These are phyloP conservation scores for Serendipita sp. DNA, from an alignment of 1,284 basidiomycete genomes.

Conservation along the genomic window DNA sequence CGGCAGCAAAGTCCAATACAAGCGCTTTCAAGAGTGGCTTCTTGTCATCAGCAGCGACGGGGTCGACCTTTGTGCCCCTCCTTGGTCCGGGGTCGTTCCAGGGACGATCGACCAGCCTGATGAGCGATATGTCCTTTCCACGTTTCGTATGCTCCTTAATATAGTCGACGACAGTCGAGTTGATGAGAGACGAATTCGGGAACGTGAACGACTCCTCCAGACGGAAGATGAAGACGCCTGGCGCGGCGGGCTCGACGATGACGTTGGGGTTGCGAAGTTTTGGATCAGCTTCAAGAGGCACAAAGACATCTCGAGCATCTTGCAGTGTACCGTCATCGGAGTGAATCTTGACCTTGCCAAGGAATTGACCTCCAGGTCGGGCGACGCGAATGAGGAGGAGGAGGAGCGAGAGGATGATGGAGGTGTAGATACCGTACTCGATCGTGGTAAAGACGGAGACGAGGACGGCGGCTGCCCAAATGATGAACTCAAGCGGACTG, in stretches of 20 bases:
- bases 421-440: slow-evolving; percentile 91
- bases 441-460: slow-evolving; percentile 80
- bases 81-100: slow-evolving; percentile 90
- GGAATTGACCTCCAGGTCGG: slow-evolving; percentile 82
- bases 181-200: slow-evolving; percentile 77
- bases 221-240: slow-evolving; percentile 85
- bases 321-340: slow-evolving; percentile 18
- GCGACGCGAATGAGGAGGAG: slow-evolving; percentile 85
- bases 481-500: slow-evolving; percentile 84
- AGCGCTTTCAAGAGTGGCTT: slow-evolving; percentile 70
- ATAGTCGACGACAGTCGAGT: slow-evolving; percentile 65
- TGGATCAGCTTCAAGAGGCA: slow-evolving; percentile 50
- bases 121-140: slow-evolving; percentile 54
- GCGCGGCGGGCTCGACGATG: slow-evolving; percentile 63
- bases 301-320: slow-evolving; percentile 62
- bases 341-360: slow-evolving; percentile 61
- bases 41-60: slow-evolving; percentile 37
- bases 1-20: slow-evolving; percentile 80
- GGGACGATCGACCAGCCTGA: slow-evolving; percentile 61
- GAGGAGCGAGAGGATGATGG: slow-evolving; percentile 65
- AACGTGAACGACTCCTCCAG: slow-evolving; percentile 91
- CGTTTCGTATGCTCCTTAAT: slow-evolving; percentile 68
- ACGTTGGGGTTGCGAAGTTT: slow-evolving; percentile 42
- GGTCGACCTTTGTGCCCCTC: slow-evolving; percentile 31
- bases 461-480: slow-evolving; percentile 79